These are phyloP conservation scores for Knufia petricola DNA, from an alignment of 2,329 filamentous ascomycete genomes.

Conservation along the genomic window DNA sequence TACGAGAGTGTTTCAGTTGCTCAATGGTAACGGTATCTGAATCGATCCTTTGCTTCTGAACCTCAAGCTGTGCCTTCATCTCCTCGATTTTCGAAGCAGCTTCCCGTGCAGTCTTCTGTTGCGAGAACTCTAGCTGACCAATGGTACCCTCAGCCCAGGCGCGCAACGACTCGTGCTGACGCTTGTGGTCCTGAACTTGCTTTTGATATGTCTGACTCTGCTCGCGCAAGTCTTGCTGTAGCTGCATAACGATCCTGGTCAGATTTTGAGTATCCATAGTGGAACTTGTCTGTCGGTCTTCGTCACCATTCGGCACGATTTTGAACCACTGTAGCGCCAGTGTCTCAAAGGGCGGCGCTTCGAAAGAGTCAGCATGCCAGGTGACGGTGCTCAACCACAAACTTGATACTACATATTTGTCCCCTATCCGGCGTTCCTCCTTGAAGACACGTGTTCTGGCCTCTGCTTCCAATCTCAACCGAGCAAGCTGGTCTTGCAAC, in stretches of 20 bases:
- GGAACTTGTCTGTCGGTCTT: not conserved
- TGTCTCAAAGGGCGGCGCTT: constrained; percentile 4
- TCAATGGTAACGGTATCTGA: constrained; percentile 5
- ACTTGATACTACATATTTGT: constrained; percentile 8
- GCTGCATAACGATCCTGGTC: constrained; percentile 4
- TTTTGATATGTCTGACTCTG: not conserved
- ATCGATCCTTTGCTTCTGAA: constrained; percentile 6
- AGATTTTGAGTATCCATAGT: not conserved
- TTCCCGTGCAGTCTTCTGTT: constrained; percentile 4
- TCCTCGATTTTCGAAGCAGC: constrained; percentile 3
- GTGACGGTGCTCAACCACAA: constrained; percentile 7
- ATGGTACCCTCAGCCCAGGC: constrained; percentile 8
- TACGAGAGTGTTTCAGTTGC: constrained; percentile 3
- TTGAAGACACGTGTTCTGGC: constrained; percentile 6
- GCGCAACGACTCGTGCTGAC: not conserved
- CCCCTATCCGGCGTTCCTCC: constrained; percentile 6
- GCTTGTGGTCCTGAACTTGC: constrained; percentile 1
- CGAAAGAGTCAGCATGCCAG: constrained; percentile 4
- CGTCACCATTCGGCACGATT: not conserved
- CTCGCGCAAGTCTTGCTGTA: constrained; percentile 6
- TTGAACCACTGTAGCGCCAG: constrained; percentile 9
- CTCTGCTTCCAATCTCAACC: not conserved
- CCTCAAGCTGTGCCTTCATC: constrained; percentile 6
- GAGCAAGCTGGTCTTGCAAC: constrained; percentile 6
- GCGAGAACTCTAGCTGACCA: constrained; percentile 1